Evolutionary conservation across 1,139 yeast genomes (phyloP), one percentile per base, ranked within the genome.

Genomic region (Candida frijolesensis): DNA sequence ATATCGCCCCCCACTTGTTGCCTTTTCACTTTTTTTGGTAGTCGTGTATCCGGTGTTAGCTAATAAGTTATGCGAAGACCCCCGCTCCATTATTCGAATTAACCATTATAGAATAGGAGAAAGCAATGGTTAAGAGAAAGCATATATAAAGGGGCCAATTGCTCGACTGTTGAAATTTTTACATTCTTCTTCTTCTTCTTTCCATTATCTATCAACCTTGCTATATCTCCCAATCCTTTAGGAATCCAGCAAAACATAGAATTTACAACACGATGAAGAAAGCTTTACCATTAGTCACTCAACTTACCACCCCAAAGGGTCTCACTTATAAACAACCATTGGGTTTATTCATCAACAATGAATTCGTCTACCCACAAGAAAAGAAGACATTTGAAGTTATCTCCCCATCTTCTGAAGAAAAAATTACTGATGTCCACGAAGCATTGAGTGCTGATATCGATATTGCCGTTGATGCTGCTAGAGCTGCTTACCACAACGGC

Each of bases 391-490:
- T 85, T 56, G 81, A 76, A 42, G 86, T 83, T 44, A 74, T 79
- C 55, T 74, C 82, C 59, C 91, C 92, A 50, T 74, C 87, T 29
- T 87, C 91, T 14, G 94, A 85, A 48, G 82, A 86, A 61, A 71
- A 70, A 48, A 83, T 87, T 53, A 78, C 89, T 29, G 67, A 79
- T 8, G 91, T 91, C 37, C 83, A 82, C 60, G 84, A 83, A 50
- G 97, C 92, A 15, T 71, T 74, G 33, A 79, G 71, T 25, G 80
- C 74, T 43, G 97, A 90, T 64, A 85, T 90, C 39, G 91, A 91
- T 64, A 58, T 63, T 42, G 97, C 97, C 1, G 97, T 89, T 4
- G 74, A 71, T 8, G 89, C 90, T n/a, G 96, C 97, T 22, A 74
- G 82, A 48, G 69, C 71, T 12, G 95, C 95, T 12, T 90, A 85